Percentiles rank a stretch among this genome's conserved stretches.
These are phyloP conservation scores for Ramularia endophylla DNA, from an alignment of 2,329 filamentous ascomycete genomes.

Conservation along the genomic window DNA sequence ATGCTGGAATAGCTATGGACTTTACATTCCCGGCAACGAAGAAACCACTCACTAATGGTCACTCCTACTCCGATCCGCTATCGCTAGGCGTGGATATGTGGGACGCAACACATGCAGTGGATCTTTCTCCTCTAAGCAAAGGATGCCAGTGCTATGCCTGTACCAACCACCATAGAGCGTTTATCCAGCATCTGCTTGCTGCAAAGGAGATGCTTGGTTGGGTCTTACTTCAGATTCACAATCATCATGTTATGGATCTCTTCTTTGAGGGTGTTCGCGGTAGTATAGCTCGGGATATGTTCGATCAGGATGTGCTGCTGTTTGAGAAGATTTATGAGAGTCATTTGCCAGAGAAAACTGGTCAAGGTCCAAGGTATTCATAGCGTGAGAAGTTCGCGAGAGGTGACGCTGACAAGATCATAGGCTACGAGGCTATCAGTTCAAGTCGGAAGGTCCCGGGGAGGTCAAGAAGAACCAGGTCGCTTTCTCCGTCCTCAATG, in stretches of 20 bases:
- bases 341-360: constrained; percentile 66
- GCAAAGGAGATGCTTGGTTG: constrained; percentile 97
- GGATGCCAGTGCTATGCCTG: constrained; percentile 80
- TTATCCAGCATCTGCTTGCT: constrained; percentile 76
- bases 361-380: constrained; percentile 62
- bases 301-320: constrained; percentile 46
- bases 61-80: constrained; percentile 19
- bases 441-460: constrained; percentile 61
- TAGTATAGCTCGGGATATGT: constrained; percentile 54
- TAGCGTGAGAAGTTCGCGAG: constrained; percentile 2
- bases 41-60: constrained; percentile 5
- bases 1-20: constrained; percentile 76
- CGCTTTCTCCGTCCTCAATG: constrained; percentile 57
- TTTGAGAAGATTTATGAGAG: constrained; percentile 67
- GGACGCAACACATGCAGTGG: constrained; percentile 53
- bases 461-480: constrained; percentile 62
- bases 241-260: constrained; percentile 62
- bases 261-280: constrained; percentile 70
- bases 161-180: constrained; percentile 76
- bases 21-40: constrained; percentile 62
- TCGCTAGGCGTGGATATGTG: constrained; percentile 76
- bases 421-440: constrained; percentile 72
- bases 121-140: constrained; percentile 55
- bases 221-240: constrained; percentile 89
- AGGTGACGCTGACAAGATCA: constrained; percentile 9